Percentiles rank a stretch among this genome's conserved stretches.
These are phyloP conservation scores for Ganoderma boninense DNA, from an alignment of 1,284 basidiomycete species.

Conservation along the genomic window DNA sequence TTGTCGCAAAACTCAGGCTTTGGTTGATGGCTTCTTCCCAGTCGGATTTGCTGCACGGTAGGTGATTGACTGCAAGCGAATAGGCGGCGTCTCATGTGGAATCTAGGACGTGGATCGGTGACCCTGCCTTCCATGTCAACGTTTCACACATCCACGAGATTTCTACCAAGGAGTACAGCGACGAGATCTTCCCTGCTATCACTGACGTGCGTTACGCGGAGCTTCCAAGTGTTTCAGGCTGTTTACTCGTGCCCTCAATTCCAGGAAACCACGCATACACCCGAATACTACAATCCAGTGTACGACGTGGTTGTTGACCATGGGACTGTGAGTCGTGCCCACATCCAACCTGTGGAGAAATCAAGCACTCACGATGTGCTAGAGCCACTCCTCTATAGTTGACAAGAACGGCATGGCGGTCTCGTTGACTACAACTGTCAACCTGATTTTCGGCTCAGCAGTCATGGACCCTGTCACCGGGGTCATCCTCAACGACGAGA, in stretches of 20 bases:
- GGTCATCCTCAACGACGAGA: constrained; percentile 91
- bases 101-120: constrained; percentile 80
- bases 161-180: constrained; percentile 75
- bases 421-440: constrained; percentile 88
- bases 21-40: constrained; percentile 30
- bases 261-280: constrained; percentile 80
- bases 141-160: constrained; percentile 69
- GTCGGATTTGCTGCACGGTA: constrained; percentile 82
- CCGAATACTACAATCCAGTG: constrained; percentile 86
- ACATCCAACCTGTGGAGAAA: not conserved
- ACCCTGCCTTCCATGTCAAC: constrained; percentile 73
- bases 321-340: constrained; percentile 73
- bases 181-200: constrained; percentile 68
- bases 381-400: constrained; percentile 86
- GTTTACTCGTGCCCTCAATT: constrained; percentile 7
- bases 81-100: not conserved
- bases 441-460: constrained; percentile 86
- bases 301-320: constrained; percentile 84
- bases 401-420: constrained; percentile 90
- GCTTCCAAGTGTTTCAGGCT: not conserved
- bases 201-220: constrained; percentile 71
- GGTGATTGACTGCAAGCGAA: not conserved
- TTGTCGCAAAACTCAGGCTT: not conserved
- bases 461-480: constrained; percentile 89
- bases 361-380: not conserved